phyloP scores from a whole-genome alignment of 2,329 filamentous ascomycete species.

The Cytospora leucostoma region DNA sequence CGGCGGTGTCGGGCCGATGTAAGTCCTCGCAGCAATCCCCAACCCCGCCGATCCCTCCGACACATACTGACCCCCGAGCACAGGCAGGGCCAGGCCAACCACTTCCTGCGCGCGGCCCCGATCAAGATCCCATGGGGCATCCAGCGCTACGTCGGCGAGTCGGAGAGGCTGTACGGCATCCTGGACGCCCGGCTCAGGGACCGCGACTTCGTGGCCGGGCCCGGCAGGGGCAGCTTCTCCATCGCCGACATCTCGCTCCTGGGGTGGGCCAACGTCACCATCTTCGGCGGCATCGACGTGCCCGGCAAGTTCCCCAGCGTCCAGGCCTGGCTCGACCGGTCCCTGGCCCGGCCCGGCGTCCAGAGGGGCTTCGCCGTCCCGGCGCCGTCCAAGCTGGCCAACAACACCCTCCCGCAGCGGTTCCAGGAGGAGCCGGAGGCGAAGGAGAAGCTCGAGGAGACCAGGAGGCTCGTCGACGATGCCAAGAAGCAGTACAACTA shows the following conservation, averaged over 20 bases:
- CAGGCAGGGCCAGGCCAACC: constrained; percentile 75
- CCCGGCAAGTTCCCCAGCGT: constrained; percentile 63
- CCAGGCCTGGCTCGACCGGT: constrained; percentile 66
- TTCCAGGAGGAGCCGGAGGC: constrained; percentile 47
- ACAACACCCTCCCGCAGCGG: constrained; percentile 43
- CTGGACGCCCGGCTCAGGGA: constrained; percentile 64
- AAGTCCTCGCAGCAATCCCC: constrained; percentile 41
- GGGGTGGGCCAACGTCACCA: constrained; percentile 65
- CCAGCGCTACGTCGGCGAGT: constrained; percentile 75
- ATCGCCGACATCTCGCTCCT: constrained; percentile 73
- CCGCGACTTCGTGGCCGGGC: constrained; percentile 56
- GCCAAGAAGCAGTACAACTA: constrained; percentile 51
- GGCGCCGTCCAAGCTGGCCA: constrained; percentile 41
- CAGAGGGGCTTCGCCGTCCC: constrained; percentile 67
- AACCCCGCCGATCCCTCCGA: not conserved
- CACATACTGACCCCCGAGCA: not conserved
- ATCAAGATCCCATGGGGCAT: constrained; percentile 71
- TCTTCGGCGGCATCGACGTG: constrained; percentile 64
- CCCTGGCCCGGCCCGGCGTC: constrained; percentile 60
- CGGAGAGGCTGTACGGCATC: constrained; percentile 71
- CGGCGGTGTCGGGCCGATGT: constrained; percentile 69
- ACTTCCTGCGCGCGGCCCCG: constrained; percentile 69
- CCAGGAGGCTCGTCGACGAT: constrained; percentile 39
- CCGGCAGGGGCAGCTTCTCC: constrained; percentile 56
- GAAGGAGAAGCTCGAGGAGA: constrained; percentile 46